phyloP scores from a whole-genome alignment of 768 basidiomycete genomes.

The Lactarius vividus region DNA sequence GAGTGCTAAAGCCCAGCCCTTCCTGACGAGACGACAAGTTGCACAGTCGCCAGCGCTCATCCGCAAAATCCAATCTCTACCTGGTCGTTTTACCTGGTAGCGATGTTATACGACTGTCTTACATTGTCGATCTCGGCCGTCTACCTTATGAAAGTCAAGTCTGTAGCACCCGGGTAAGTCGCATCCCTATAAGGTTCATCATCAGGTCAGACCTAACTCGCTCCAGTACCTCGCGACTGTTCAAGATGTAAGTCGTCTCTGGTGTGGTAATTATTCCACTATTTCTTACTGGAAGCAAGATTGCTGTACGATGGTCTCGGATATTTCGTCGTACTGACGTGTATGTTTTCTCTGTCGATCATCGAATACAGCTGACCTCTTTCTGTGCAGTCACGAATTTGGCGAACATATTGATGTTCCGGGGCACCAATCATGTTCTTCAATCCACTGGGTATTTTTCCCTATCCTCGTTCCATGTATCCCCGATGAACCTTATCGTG shows the following conservation, averaged over 20 bases:
- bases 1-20: not conserved
- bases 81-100: constrained; percentile 58
- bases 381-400: constrained; percentile 30
- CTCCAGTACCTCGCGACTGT: constrained; percentile 30
- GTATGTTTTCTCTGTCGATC: constrained; percentile 24
- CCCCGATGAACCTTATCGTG: not conserved
- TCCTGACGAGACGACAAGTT: constrained; percentile 39
- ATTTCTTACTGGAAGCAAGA: constrained; percentile 35
- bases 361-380: not conserved
- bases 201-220: not conserved
- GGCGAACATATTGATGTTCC: constrained; percentile 34
- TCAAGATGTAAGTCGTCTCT: constrained; percentile 31
- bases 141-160: constrained; percentile 50
- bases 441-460: constrained; percentile 29
- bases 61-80: constrained; percentile 36
- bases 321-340: constrained; percentile 57
- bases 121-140: constrained; percentile 49
- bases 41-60: constrained; percentile 39
- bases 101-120: constrained; percentile 56
- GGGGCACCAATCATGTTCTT: constrained; percentile 21
- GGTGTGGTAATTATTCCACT: not conserved
- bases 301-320: constrained; percentile 68
- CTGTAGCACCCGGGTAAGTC: constrained; percentile 35
- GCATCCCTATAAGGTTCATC: not conserved
- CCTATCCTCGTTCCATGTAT: not conserved